These are phyloP conservation scores for Patellifolia procumbens DNA, from an alignment of 179 eudicot genomes.

Conservation along the genomic window DNA sequence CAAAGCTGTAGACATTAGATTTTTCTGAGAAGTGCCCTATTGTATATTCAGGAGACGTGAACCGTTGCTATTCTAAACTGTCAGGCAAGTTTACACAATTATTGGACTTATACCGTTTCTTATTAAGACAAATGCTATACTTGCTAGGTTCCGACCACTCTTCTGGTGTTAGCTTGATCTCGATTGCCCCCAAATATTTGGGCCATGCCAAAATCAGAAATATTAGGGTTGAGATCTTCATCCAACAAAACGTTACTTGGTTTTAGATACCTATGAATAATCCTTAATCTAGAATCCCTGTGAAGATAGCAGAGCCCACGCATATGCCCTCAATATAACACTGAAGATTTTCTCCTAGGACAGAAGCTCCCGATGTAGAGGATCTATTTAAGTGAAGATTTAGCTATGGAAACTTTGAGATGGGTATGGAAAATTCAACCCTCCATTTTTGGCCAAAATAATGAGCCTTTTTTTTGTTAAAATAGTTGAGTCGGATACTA, in stretches of 20 bases:
- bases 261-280: constrained; percentile 52
- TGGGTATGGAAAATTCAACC: too few species aligned
- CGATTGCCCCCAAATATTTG: constrained; percentile 47
- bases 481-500: too few species aligned
- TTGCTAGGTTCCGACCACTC: constrained; percentile 61
- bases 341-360: constrained; percentile 45
- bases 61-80: constrained; percentile 31
- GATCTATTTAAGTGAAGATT: constrained; percentile 33
- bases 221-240: constrained; percentile 47
- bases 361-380: constrained; percentile 21
- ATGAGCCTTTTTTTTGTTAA: too few species aligned
- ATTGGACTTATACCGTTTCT: background rate
- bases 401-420: too few species aligned
- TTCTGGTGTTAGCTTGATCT: constrained; percentile 42
- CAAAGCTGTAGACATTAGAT: constrained; percentile 44
- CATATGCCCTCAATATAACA: constrained; percentile 51
- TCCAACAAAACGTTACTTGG: constrained; percentile 55
- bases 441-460: too few species aligned
- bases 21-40: constrained; percentile 44
- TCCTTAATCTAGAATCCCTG: constrained; percentile 53
- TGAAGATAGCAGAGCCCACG: constrained; percentile 57
- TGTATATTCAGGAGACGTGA: constrained; percentile 48
- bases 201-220: constrained; percentile 62
- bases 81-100: constrained; percentile 13
- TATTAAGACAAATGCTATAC: constrained; percentile 13